These are phyloP conservation scores for Cyclotella cryptica DNA, from an alignment of 108 stramenopile genomes.

Conservation along the genomic window DNA sequence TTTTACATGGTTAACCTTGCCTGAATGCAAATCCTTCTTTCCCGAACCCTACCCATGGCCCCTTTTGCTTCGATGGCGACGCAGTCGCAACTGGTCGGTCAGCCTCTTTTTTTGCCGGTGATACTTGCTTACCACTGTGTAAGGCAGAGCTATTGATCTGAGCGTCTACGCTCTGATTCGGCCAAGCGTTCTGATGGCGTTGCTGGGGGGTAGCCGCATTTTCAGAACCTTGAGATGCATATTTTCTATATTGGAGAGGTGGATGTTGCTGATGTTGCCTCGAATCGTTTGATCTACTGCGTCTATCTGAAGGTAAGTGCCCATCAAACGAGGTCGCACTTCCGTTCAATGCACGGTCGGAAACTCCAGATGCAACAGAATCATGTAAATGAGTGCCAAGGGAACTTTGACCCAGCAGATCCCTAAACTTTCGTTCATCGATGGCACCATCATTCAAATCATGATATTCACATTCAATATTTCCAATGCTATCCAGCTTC, in stretches of 20 bases:
- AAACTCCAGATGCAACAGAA: background rate
- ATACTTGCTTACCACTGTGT: too few relatives aligned
- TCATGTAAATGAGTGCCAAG: background rate
- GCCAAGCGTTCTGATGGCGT: background rate
- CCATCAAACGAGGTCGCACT: background rate
- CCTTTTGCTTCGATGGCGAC: too few relatives aligned
- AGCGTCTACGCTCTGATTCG: background rate
- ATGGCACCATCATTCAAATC: constrained; percentile 14
- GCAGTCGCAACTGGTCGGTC: too few relatives aligned
- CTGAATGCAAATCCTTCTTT: too few relatives aligned
- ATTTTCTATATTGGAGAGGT: background rate
- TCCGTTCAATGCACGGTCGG: constrained; percentile 12
- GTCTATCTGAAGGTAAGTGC: background rate
- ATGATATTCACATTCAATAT: constrained; percentile 6
- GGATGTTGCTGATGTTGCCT: background rate
- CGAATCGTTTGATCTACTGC: constrained; percentile 1
- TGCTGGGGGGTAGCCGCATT: too few relatives aligned
- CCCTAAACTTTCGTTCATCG: constrained; percentile 5
- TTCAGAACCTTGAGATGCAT: background rate
- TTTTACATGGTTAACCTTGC: too few relatives aligned
- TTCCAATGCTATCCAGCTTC: background rate
- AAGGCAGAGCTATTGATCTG: background rate
- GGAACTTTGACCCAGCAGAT: background rate
- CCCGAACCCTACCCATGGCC: too few relatives aligned
- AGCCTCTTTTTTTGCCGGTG: too few relatives aligned